These are phyloP conservation scores for Jaapia argillacea DNA, from an alignment of 768 basidiomycete genomes.

Conservation along the genomic window DNA sequence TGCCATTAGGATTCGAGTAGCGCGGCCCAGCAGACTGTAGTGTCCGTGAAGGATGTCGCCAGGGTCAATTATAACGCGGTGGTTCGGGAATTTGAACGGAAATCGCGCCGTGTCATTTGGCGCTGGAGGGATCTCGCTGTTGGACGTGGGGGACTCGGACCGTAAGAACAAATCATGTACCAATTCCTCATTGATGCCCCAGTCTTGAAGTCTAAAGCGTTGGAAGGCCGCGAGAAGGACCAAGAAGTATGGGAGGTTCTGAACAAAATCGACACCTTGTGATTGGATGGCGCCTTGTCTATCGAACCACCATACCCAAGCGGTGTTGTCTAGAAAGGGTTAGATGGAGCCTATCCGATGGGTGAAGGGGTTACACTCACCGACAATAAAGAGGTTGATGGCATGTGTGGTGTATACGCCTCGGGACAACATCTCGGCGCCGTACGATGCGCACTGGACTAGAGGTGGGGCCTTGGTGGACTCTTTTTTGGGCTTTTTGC, in stretches of 20 bases:
- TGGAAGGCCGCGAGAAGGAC: conserved; percentile 17
- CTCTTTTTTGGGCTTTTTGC: too few relatives aligned
- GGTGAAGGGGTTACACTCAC: too few relatives aligned
- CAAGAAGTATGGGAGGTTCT: conserved; percentile 13
- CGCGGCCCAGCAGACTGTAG: background rate
- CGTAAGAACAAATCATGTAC: too few relatives aligned
- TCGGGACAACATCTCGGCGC: background rate
- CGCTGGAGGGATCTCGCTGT: too few relatives aligned
- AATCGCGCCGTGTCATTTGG: background rate
- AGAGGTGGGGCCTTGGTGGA: too few relatives aligned
- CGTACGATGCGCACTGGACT: background rate
- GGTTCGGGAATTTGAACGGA: background rate
- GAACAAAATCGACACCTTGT: conserved; percentile 15
- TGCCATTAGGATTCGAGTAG: background rate
- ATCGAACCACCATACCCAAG: conserved; percentile 19
- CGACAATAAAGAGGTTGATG: too few relatives aligned
- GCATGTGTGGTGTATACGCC: background rate
- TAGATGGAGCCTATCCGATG: too few relatives aligned
- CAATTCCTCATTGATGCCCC: too few relatives aligned
- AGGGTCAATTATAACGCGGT: conserved; percentile 6
- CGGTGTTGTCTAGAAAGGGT: background rate
- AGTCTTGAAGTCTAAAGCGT: conserved; percentile 14
- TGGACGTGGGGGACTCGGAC: too few relatives aligned
- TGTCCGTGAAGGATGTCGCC: conserved; percentile 3
- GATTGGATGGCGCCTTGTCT: conserved; percentile 16